Conservation (phyloP, 805 yeast genomes). For the Ogataea paradorogensis region DNA sequence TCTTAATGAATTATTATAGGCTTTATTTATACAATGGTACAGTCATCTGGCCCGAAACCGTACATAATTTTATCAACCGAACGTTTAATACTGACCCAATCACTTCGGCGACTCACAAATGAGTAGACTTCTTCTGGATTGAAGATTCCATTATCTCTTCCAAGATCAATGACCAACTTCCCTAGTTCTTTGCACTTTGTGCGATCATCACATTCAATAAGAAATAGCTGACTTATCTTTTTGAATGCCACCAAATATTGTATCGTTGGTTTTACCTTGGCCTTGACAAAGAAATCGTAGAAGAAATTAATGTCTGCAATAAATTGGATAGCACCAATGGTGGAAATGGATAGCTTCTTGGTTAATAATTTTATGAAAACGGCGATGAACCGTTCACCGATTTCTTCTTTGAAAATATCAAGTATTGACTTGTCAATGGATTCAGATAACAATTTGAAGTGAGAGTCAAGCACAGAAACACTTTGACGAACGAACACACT, state of each 20-base stretch:
- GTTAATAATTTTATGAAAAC: conserved; percentile 75
- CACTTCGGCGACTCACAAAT: conserved; percentile 81
- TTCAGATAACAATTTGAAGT: conserved; percentile 70
- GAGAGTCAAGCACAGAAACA: conserved; percentile 61
- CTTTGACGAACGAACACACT: conserved; percentile 65
- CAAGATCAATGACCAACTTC: conserved; percentile 73
- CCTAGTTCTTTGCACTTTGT: conserved; percentile 82
- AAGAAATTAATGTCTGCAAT: conserved; percentile 80
- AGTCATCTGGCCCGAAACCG: conserved; percentile 81
- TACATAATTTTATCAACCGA: conserved; percentile 94
- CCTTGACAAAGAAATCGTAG: conserved; percentile 63
- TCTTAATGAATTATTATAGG: conserved; percentile 16
- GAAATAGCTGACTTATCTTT: conserved; percentile 77
- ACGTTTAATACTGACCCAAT: conserved; percentile 73
- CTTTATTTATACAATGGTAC: conserved; percentile 49
- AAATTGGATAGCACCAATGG: conserved; percentile 76
- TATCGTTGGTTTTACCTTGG: conserved; percentile 64
- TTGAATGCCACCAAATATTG: conserved; percentile 79
- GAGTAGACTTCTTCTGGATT: conserved; percentile 93
- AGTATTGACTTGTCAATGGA: conserved; percentile 84
- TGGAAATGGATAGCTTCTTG: conserved; percentile 62
- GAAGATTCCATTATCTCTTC: conserved; percentile 84
- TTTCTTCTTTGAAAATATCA: conserved; percentile 92
- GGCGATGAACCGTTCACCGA: conserved; percentile 81
- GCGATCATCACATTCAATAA: conserved; percentile 59